Evolutionary conservation across 495 filamentous ascomycete genomes (phyloP).

Genomic region (Aspergillus wentii): DNA sequence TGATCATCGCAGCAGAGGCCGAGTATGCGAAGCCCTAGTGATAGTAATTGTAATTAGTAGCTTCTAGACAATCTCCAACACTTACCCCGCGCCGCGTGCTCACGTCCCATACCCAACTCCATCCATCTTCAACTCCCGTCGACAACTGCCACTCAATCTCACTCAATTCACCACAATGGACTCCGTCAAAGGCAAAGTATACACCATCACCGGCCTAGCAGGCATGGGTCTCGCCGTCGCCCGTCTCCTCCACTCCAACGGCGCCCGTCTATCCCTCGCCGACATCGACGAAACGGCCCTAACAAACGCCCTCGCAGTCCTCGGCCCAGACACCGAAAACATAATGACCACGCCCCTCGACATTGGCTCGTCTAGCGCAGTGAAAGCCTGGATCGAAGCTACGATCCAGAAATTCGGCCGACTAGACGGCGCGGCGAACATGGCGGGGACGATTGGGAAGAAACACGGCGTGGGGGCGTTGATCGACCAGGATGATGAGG

Average conservation of each 20-base stretch:
- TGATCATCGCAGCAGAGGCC: too few relatives aligned
- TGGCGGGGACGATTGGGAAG: conserved; percentile 47
- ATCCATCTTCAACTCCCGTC: too few relatives aligned
- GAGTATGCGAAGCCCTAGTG: too few relatives aligned
- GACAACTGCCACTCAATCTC: too few relatives aligned
- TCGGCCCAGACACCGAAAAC: conserved; percentile 6
- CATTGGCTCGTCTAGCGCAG: conserved; percentile 30
- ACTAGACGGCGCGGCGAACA: conserved; percentile 55
- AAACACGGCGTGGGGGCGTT: conserved; percentile 26
- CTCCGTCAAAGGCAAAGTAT: conserved; percentile 38
- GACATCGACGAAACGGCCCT: conserved; percentile 42
- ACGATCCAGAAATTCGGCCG: conserved; percentile 38
- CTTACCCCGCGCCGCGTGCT: too few relatives aligned
- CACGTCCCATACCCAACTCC: too few relatives aligned
- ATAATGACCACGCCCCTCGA: conserved; percentile 34
- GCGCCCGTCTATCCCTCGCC: conserved; percentile 47
- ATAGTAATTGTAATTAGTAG: too few relatives aligned
- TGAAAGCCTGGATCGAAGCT: conserved; percentile 42
- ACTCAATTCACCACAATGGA: too few relatives aligned
- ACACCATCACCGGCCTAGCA: conserved; percentile 50
- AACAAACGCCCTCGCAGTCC: conserved; percentile 8
- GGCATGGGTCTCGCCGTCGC: conserved; percentile 57
- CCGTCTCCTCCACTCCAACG: conserved; percentile 40
- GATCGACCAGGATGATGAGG: conserved; percentile 37
- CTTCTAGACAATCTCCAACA: too few relatives aligned